These are phyloP conservation scores for Suillus discolor DNA, from an alignment of 768 basidiomycete genomes.

Conservation along the genomic window DNA sequence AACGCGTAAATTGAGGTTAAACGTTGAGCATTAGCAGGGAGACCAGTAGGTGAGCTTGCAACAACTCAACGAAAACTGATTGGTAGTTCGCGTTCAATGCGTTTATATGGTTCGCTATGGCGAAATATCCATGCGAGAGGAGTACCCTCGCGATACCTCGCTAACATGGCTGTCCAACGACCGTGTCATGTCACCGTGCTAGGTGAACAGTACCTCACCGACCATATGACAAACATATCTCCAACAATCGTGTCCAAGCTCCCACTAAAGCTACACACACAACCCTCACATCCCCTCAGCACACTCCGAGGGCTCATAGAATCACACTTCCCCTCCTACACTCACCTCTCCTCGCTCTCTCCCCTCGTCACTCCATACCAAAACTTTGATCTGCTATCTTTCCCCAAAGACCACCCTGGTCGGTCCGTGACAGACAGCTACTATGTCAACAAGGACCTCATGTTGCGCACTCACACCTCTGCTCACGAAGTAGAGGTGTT, in stretches of 20 bases:
- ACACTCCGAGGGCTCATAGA: conserved; percentile 86
- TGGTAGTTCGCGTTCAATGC: conserved; percentile 14
- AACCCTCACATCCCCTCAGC: conserved; percentile 80
- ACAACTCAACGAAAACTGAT: neutral
- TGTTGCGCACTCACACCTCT: conserved; percentile 98
- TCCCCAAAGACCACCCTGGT: conserved; percentile 92
- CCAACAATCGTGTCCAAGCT: conserved; percentile 84
- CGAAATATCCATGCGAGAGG: neutral
- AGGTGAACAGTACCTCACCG: conserved; percentile 70
- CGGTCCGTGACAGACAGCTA: conserved; percentile 90
- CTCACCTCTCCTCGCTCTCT: conserved; percentile 75
- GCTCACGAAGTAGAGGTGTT: conserved; percentile 97
- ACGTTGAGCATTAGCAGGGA: neutral
- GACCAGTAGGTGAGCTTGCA: neutral
- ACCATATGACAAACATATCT: conserved; percentile 83
- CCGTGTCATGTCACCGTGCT: conserved; percentile 49
- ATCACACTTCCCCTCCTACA: conserved; percentile 76
- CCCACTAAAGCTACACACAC: conserved; percentile 70
- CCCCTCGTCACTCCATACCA: conserved; percentile 88
- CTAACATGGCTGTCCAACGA: conserved; percentile 13
- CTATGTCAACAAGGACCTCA: conserved; percentile 86
- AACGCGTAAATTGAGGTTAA: conserved; percentile 17
- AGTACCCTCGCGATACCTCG: conserved; percentile 16
- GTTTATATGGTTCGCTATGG: conserved; percentile 15
- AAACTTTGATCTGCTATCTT: conserved; percentile 97